phyloP scores from a whole-genome alignment of 208 protist species.

The Entamoeba histolytica region DNA sequence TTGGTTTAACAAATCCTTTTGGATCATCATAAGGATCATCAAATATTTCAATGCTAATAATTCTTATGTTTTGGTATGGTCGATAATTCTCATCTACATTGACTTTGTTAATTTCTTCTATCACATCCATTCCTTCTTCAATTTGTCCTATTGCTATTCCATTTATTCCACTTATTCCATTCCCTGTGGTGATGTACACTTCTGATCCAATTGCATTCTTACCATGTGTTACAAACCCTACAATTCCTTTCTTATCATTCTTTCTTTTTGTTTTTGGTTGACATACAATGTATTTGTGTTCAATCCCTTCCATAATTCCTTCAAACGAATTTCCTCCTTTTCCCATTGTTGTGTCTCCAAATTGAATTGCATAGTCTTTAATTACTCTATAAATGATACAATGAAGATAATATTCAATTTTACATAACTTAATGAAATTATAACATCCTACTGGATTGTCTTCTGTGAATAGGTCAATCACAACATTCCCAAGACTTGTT shows the following conservation, averaged over 20 bases:
- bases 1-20: not conserved
- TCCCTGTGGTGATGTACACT: not conserved
- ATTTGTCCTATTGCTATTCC: constrained; percentile 11
- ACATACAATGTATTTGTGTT: constrained; percentile 19
- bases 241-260: constrained; percentile 24
- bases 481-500: constrained; percentile 56
- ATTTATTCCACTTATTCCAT: constrained; percentile 17
- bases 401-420: constrained; percentile 73
- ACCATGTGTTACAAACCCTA: not conserved
- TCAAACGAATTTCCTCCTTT: constrained; percentile 26
- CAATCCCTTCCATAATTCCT: constrained; percentile 4
- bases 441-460: constrained; percentile 36
- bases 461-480: constrained; percentile 56
- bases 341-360: constrained; percentile 46
- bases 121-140: constrained; percentile 17
- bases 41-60: not conserved
- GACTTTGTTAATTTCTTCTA: constrained; percentile 23
- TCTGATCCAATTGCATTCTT: constrained; percentile 23
- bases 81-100: not conserved
- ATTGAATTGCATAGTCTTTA: constrained; percentile 52
- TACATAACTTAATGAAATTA: constrained; percentile 73
- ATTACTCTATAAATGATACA: constrained; percentile 56
- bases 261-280: constrained; percentile 23
- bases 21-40: constrained; percentile 3
- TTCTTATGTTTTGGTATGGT: constrained; percentile 49